Percentiles rank a stretch among this genome's conserved stretches.
phyloP scores from a whole-genome alignment of 2,329 filamentous ascomycete species.

The Pleochaeta shiraiana region DNA sequence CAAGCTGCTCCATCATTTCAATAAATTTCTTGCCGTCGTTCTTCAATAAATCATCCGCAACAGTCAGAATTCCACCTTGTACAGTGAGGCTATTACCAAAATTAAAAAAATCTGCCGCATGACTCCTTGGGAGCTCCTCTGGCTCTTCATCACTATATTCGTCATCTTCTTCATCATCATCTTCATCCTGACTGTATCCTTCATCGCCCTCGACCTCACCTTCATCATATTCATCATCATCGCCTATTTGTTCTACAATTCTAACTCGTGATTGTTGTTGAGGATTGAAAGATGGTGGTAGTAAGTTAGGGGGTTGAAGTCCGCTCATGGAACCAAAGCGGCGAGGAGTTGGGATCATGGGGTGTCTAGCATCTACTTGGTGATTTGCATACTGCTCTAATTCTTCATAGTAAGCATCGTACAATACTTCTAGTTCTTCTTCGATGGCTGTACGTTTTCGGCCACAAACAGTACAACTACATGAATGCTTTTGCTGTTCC shows the following conservation, averaged over 20 bases:
- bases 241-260: constrained; percentile 42
- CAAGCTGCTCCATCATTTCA: constrained; percentile 99
- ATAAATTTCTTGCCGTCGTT: constrained; percentile 99
- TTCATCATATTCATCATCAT: constrained; percentile 22
- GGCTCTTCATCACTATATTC: constrained; percentile 46
- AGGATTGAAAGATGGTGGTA: constrained; percentile 33
- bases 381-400: constrained; percentile 92
- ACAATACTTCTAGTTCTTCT: constrained; percentile 90
- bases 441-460: constrained; percentile 93
- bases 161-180: constrained; percentile 36
- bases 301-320: constrained; percentile 33
- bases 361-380: constrained; percentile 46
- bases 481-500: constrained; percentile 98
- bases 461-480: constrained; percentile 93
- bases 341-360: constrained; percentile 45
- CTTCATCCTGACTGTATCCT: constrained; percentile 26
- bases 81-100: constrained; percentile 96
- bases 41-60: constrained; percentile 93
- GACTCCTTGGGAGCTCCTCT: constrained; percentile 40
- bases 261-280: constrained; percentile 55
- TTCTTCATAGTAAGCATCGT: constrained; percentile 97
- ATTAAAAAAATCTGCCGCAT: constrained; percentile 74
- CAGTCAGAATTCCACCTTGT: constrained; percentile 92
- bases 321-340: constrained; percentile 34
- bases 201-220: constrained; percentile 27